Evolutionary conservation across 2,329 filamentous ascomycete genomes (phyloP), one percentile per base, ranked within the genome.

Genomic region (Penicillium sumatraense): DNA sequence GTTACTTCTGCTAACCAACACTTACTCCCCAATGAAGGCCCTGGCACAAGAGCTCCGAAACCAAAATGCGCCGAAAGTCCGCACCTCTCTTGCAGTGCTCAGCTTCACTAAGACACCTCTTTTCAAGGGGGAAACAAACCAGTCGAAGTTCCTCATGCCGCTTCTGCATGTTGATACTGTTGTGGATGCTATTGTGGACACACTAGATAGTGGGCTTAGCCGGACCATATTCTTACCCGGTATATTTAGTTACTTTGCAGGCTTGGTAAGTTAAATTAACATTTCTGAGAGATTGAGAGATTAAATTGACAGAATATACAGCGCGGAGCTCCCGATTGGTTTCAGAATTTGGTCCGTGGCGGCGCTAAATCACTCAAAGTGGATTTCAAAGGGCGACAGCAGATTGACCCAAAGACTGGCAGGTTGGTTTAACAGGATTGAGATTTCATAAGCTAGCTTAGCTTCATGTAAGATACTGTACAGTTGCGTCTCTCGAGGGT

Each of bases 81-180:
- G 63, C 45, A 62, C 59, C 3, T 66, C 64, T 1, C 40, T 68
- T 26, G 51, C 53, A 0, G 58, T 68, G 7, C 47, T 68, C 21
- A 59, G 64, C 24, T 68, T 68, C 31, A 67, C 64, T 1, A 62
- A 61, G 23, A 66, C 65, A 2, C 64, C 63, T 1, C 46, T 68
- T 2, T 67, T 67, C 23, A 64, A 65, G 26, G 64, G 62, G 2
- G 56, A 68, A 36, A 62, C 60, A 18, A 66, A 67, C 23, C 63
- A 68, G 31, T 54, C 56, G 2, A 44, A n/a, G 7, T 68, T 68
- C 24, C 27, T 67, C 2, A 56, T 60, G 38, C 64, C 65, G 13
- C 54, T 68, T 7, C 24, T 67, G n/a, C 59, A 68, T 49, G 53
- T 63, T 10, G 64, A 67, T 27, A 67, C 64, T 1, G 63, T 68